Evolutionary conservation across 2,329 filamentous ascomycete species (phyloP).

Genomic region (Colletotrichum sp.): DNA sequence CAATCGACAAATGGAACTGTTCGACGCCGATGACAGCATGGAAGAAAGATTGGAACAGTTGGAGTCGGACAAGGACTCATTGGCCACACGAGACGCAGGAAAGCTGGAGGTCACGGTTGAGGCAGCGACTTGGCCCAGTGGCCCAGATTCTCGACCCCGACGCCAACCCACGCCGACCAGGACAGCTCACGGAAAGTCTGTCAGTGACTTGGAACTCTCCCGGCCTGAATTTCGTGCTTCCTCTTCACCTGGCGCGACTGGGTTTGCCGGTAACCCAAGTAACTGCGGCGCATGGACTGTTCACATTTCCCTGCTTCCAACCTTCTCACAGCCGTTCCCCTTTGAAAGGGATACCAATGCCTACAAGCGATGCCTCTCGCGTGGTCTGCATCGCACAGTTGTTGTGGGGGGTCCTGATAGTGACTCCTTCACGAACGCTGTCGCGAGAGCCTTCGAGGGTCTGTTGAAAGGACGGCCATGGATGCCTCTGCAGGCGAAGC

Average conservation of each 20-base stretch:
- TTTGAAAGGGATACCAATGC: conserved; percentile 67
- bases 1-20: conserved; percentile 53
- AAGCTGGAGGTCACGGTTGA: background rate
- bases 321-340: conserved; percentile 58
- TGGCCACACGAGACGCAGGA: background rate
- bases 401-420: conserved; percentile 55
- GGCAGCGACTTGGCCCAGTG: background rate
- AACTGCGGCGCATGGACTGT: conserved; percentile 57
- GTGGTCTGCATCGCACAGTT: conserved; percentile 63
- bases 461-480: conserved; percentile 56
- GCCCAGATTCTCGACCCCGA: background rate
- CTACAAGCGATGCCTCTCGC: conserved; percentile 65
- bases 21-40: conserved; percentile 55
- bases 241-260: background rate
- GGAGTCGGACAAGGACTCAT: conserved; percentile 37
- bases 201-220: no score
- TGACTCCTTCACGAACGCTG: conserved; percentile 52
- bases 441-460: conserved; percentile 53
- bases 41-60: conserved; percentile 61
- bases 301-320: conserved; percentile 63
- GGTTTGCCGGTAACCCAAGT: background rate
- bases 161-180: background rate
- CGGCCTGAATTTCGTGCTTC: background rate
- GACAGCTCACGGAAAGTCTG: background rate
- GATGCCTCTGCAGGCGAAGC: conserved; percentile 63